These are phyloP conservation scores for Aegilops umbellulata DNA, from an alignment of 176 grass and related monocot species.

Conservation along the genomic window DNA sequence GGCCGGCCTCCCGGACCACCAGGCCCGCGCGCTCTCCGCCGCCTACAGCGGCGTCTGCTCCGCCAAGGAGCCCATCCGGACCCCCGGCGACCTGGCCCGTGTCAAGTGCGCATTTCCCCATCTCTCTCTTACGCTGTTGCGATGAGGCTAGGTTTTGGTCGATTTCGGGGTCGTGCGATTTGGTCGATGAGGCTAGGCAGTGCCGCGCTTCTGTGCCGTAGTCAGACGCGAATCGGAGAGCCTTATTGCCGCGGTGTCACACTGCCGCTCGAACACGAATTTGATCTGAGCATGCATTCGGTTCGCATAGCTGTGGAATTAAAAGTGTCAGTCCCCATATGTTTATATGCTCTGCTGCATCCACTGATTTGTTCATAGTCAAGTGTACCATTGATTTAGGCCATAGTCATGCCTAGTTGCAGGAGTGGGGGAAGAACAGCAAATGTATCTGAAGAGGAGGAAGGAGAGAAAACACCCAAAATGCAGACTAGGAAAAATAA, in stretches of 20 bases:
- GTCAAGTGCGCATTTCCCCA: constrained; percentile 34
- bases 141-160: background rate
- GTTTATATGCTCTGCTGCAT: background rate
- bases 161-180: background rate
- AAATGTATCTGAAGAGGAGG: too few species aligned
- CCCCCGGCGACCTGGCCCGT: constrained; percentile 60
- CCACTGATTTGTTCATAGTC: background rate
- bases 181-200: background rate
- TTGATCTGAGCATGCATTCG: background rate
- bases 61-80: constrained; percentile 55
- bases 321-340: too few species aligned
- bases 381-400: too few species aligned
- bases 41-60: constrained; percentile 59
- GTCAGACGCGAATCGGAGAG: background rate
- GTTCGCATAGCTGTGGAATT: background rate
- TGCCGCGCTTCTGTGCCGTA: background rate
- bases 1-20: constrained; percentile 49
- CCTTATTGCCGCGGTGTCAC: background rate
- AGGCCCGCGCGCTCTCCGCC: constrained; percentile 41
- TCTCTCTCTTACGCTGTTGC: background rate
- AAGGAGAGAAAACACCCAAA: too few species aligned
- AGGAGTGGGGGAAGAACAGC: too few species aligned
- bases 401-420: too few species aligned
- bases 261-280: background rate
- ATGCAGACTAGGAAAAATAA: too few species aligned